Conservation (phyloP, 2,329 filamentous ascomycete genomes). For the Aspergillus ruber region DNA sequence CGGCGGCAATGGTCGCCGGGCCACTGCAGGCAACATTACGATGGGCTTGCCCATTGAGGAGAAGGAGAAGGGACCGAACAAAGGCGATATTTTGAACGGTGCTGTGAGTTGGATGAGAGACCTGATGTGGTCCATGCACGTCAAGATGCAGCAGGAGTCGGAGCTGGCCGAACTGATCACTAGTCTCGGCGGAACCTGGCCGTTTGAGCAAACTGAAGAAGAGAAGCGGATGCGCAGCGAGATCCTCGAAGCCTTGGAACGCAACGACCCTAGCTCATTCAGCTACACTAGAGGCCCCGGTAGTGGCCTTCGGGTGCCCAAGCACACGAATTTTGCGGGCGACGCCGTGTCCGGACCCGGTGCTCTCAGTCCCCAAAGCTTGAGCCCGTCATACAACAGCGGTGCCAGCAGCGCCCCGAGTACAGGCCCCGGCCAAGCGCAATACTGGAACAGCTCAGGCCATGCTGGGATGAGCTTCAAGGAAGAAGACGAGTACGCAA, state of each 20-base stretch:
- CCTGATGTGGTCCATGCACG: slow-evolving; percentile 91
- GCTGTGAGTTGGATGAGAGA: slow-evolving; percentile 96
- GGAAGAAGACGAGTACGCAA: slow-evolving; percentile 88
- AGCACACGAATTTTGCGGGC: slow-evolving; percentile 86
- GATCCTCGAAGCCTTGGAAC: slow-evolving; percentile 76
- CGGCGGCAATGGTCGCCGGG: slow-evolving; percentile 74
- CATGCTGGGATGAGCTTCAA: slow-evolving; percentile 68
- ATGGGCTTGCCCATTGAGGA: slow-evolving; percentile 90
- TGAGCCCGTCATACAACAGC: slow-evolving; percentile 65
- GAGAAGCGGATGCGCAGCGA: slow-evolving; percentile 95
- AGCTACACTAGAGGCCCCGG: slow-evolving; percentile 78
- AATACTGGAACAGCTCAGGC: slow-evolving; percentile 47
- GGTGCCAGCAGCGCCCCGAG: slow-evolving; percentile 59
- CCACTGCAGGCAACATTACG: slow-evolving; percentile 76
- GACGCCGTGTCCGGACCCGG: slow-evolving; percentile 56
- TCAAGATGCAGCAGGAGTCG: slow-evolving; percentile 83
- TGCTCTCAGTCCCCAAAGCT: slow-evolving; percentile 53
- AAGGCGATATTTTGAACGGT: slow-evolving; percentile 95
- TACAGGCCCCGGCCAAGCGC: slow-evolving; percentile 41
- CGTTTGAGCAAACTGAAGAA: slow-evolving; percentile 80
- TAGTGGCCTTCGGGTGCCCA: slow-evolving; percentile 80
- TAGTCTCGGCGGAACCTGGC: slow-evolving; percentile 66
- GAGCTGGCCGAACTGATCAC: slow-evolving; percentile 71
- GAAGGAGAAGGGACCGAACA: slow-evolving; percentile 98
- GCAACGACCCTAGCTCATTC: slow-evolving; percentile 69